Base-by-base conservation (phyloP, 192 early-diverging fungal species). In the Mortierella alpina region DNA sequence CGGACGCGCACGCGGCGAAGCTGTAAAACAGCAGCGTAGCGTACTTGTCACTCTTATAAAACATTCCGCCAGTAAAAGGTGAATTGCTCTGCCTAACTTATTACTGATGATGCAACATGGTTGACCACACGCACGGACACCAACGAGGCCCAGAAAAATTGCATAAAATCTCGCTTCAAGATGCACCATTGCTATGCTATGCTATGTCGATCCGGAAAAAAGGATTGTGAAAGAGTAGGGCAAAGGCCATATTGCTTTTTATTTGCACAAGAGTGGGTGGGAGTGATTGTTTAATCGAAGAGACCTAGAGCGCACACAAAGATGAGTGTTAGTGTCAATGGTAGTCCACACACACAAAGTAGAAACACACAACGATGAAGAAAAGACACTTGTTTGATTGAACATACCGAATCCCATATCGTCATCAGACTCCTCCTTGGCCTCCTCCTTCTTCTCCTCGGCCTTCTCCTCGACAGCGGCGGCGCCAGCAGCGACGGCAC, bases 361-460 rank as follows among this genome's bases (percentile, higher is more conserved):
- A 55, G 4, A 44, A 53, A 50, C 41, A 50, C 11, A n/a, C 13
- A 59, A 52, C 8, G n/a, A 67, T 68, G 22, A 9, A 20, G 12
- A 13, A 51, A 55, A 31, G 56, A 42, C 52, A 18, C 23, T 46
- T 42, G 7, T 52, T 6, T 42, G 39, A 64, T 31, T 53, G 17
- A 78, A 86, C 83, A 86, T 90, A 92, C 93, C 93, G 86, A 93
- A 91, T 75, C 90, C 92, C 92, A 94, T 93, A 83, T 94, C 93
- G 54, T 93, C 92, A 72, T 94, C 93, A 64, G 91, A 93, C 85
- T 93, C 92, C 80, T 92, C 92, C 86, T 91, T 88, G 67, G 88
- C 89, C 83, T 89, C 89, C 50, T 84, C 91, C 66, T 75, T 88
- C 63, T 84, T 78, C 69, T 88, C 84, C 45, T 63, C 83, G 67